A percentile compares a stretch with the other conserved stretches of the same genome.
Conservation (phyloP, 768 basidiomycete species). For the Suillus alpinus region DNA sequence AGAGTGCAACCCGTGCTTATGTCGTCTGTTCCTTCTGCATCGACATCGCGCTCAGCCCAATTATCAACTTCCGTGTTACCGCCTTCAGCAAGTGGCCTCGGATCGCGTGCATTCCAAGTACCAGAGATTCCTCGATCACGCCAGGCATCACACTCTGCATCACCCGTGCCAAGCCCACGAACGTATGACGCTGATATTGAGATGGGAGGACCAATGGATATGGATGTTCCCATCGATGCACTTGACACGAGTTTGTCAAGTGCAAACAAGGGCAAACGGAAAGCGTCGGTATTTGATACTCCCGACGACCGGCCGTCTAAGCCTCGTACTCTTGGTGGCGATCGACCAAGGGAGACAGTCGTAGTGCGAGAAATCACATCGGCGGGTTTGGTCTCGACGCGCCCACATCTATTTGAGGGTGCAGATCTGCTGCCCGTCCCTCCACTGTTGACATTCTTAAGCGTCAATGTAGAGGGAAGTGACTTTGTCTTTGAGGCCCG, state of each 20-base stretch:
- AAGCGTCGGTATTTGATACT: slow-evolving; percentile 43
- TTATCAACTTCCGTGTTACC: slow-evolving; percentile 2
- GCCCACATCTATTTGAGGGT: slow-evolving; percentile 18
- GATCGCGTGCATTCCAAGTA: slow-evolving; percentile 1
- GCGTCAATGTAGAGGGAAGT: slow-evolving; percentile 58
- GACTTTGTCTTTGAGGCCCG: slow-evolving; percentile 72
- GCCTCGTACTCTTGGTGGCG: slow-evolving; percentile 68
- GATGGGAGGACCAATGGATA: slow-evolving; percentile 47
- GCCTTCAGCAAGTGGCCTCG: not conserved
- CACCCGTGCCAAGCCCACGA: slow-evolving; percentile 50
- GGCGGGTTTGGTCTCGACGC: slow-evolving; percentile 13
- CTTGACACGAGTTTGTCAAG: slow-evolving; percentile 36
- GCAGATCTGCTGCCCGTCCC: slow-evolving; percentile 41
- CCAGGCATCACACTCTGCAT: slow-evolving; percentile 31
- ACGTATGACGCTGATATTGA: slow-evolving; percentile 43
- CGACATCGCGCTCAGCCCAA: slow-evolving; percentile 12
- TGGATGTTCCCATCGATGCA: slow-evolving; percentile 54
- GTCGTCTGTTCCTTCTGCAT: slow-evolving; percentile 36
- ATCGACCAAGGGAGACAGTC: slow-evolving; percentile 48
- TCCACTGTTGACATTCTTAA: slow-evolving; percentile 58
- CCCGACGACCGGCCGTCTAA: slow-evolving; percentile 34
- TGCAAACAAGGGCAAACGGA: slow-evolving; percentile 48
- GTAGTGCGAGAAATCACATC: slow-evolving; percentile 53
- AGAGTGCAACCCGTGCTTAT: slow-evolving; percentile 50
- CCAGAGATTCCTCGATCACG: slow-evolving; percentile 21